Conservation (phyloP, 257 asterid species). For the Coffea canephora region DNA sequence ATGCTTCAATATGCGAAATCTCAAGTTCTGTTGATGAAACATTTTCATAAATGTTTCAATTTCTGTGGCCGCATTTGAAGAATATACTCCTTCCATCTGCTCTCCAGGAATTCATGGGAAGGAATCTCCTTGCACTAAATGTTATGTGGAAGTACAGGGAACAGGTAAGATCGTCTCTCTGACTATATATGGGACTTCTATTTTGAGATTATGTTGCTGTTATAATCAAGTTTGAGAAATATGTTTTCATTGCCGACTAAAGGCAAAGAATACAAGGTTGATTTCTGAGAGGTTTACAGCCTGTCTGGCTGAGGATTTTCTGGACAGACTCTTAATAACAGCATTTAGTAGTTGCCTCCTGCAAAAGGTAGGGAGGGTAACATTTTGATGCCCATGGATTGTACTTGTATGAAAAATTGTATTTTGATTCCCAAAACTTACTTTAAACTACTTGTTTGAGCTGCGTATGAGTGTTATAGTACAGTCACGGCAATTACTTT, state of each 20-base stretch:
- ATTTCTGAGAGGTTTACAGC: neutral
- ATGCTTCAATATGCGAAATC: neutral
- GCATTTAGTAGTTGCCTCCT: neutral
- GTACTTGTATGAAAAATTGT: neutral
- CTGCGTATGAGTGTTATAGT: neutral
- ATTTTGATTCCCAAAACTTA: neutral
- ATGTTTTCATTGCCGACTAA: neutral
- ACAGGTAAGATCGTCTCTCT: slow-evolving; percentile 55
- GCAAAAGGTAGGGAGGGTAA: neutral
- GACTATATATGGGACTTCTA: neutral
- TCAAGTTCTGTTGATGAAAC: neutral
- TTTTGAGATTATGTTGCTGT: neutral
- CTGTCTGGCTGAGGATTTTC: neutral
- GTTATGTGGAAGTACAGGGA: slow-evolving; percentile 99
- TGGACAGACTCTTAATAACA: neutral
- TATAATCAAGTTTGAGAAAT: neutral
- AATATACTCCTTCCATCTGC: neutral
- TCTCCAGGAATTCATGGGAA: slow-evolving; percentile 93
- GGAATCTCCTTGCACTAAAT: slow-evolving; percentile 89
- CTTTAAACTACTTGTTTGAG: neutral
- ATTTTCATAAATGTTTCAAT: neutral
- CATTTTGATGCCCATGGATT: neutral
- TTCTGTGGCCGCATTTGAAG: neutral
- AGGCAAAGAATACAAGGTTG: neutral
- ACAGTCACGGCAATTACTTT: neutral